Base-by-base conservation (phyloP, 73 alveolate species). In the Stentor coeruleus region DNA sequence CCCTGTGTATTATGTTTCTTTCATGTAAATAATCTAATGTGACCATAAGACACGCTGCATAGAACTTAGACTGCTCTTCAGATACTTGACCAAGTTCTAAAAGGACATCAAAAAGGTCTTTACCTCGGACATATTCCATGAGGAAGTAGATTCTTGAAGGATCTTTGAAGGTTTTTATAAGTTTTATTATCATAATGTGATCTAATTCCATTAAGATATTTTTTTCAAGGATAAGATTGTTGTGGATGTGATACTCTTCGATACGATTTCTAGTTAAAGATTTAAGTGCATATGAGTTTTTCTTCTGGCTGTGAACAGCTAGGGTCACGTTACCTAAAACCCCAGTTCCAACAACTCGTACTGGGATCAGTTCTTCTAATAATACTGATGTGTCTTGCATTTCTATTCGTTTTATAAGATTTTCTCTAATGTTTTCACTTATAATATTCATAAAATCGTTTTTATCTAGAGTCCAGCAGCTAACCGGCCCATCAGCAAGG, bases 341-440 rank as follows among this genome's bases (percentile, higher is more conserved):
- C 2, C 98, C 98, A 3, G 74, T 39, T 35, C 94, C 98, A 33
- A 94, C 39, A 55, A 84, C 81, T 35, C 85, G 88, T 39, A 59
- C 58, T 55, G 83, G 66, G 3, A 59, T 15, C 57, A 94, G 87
- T 81, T 94, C 97, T 41, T 88, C 82, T 55, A 94, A 81, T 59
- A 76, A 81, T 6, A 87, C 76, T 28, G 72, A 58, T 38, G 84
- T 87, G 33, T 66, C 79, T 33, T 66, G 79, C 79, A 66, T 20
- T 2, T 66, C 79, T 20, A 66, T 66, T 66, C 79, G n/a, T 33
- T 66, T 66, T 66, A 66, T 28, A 0, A 66, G 79, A 26, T 66
- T 20, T 1, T 20, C 79, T 31, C 37, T 20, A 1, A 66, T 66
- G n/a, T 15, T 31, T 33, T 33, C 79, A 33, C 37, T 31, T 14